Base-by-base conservation (phyloP, 2,329 filamentous ascomycete species). In the Talaromyces atroroseus region DNA sequence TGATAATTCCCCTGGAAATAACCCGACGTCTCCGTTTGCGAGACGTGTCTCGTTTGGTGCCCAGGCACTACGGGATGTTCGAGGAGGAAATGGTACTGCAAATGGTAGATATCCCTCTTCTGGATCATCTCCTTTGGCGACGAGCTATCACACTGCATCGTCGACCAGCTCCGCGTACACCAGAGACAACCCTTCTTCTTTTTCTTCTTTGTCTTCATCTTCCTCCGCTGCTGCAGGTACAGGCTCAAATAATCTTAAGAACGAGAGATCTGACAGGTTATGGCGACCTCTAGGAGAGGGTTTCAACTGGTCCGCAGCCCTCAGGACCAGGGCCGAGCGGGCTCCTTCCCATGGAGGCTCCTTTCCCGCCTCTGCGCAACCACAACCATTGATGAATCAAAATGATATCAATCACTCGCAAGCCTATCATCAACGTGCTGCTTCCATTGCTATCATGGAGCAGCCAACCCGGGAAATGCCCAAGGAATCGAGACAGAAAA, bases 291-390 rank as follows among this genome's bases (percentile, higher is more conserved):
- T 83, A 92, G 88, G 90, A 81, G 90, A 94, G 81, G 90, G 89
- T 73, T 96, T 95, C 82, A 95, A 95, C 77, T 96, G 92, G 88
- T 90, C 90, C 70, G 92, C 96, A 79, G 92, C 95, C 78, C 85
- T 96, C 80, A 90, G 91, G 74, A 88, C 86, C 68, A 88, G 92
- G 71, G 92, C 92, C 66, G 90, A 95, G 78, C 92, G 90, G 74
- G 87, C 84, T 52, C 75, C 76, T 49, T 78, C 76, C 52, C 60
- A 77, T 58, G 66, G 72, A 32, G 64, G 68, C 21, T 62, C 66
- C 36, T 69, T 68, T 50, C 65, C 63, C 29, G 63, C 61, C 50
- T 62, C 67, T 42, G 60, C 62, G 26, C 67, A 68, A 54, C 64
- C 58, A 49, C 67, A 63, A 54, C 76, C 77, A 62, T 58, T 53